Conservation (phyloP, 78 protist species). For the Chrysochromulina tobinii region DNA sequence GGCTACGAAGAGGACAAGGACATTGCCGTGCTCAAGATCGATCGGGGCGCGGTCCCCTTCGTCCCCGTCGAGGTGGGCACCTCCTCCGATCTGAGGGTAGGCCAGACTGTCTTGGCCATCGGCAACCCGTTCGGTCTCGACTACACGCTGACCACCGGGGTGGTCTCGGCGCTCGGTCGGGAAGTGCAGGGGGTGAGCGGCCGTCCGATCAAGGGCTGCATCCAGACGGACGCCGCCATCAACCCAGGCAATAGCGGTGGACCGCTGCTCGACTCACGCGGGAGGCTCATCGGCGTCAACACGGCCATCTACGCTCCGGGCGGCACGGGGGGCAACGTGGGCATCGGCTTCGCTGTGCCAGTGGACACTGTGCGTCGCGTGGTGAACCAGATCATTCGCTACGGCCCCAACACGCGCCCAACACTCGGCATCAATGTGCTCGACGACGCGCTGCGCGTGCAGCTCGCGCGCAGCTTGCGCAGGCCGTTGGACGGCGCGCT, state of each 20-base stretch:
- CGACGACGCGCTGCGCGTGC: not conserved
- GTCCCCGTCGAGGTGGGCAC: slow-evolving; percentile 2
- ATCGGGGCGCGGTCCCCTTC: not conserved
- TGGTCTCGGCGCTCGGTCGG: slow-evolving; percentile 42
- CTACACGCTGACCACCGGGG: slow-evolving; percentile 26
- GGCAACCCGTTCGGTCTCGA: slow-evolving; percentile 38
- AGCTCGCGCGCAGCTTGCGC: not conserved
- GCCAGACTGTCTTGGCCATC: not conserved
- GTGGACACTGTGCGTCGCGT: slow-evolving; percentile 21
- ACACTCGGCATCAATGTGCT: not conserved
- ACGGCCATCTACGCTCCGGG: slow-evolving; percentile 19
- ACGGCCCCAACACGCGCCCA: not conserved
- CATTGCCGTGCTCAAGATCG: slow-evolving; percentile 38
- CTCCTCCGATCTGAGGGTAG: not conserved
- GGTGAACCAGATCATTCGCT: not conserved
- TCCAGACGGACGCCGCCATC: slow-evolving; percentile 44
- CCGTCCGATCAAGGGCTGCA: slow-evolving; percentile 9
- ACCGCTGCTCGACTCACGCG: slow-evolving; percentile 39
- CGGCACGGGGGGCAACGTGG: not conserved
- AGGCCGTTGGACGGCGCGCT: not conserved
- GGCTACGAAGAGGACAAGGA: slow-evolving; percentile 38
- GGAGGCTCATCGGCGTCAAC: slow-evolving; percentile 39
- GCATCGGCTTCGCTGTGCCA: slow-evolving; percentile 38
- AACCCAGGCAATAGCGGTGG: slow-evolving; percentile 50
- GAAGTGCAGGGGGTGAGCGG: slow-evolving; percentile 12